Percentiles rank a stretch among this genome's conserved stretches.
phyloP scores from a whole-genome alignment of 257 asterid genomes.

The Gardenia jasminoides region DNA sequence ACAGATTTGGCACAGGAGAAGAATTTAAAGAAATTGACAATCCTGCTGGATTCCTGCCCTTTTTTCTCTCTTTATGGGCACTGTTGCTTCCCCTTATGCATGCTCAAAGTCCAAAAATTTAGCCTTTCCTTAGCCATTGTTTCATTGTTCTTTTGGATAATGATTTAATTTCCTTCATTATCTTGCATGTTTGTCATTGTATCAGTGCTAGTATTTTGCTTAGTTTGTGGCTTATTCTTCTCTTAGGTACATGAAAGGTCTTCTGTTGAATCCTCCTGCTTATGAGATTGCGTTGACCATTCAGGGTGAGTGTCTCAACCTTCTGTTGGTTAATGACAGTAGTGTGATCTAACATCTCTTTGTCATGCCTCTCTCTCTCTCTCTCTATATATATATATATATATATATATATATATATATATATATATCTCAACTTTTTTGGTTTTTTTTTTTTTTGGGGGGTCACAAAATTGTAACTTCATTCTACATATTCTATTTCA shows the following conservation, averaged over 20 bases:
- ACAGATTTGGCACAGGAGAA: no score
- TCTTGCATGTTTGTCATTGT: background rate
- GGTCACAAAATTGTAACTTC: no score
- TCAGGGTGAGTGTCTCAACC: slow-evolving; percentile 53
- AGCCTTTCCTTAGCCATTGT: background rate
- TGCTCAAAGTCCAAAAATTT: background rate
- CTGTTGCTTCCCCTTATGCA: background rate
- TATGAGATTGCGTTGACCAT: slow-evolving; percentile 74
- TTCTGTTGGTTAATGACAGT: background rate
- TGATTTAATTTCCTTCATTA: no score
- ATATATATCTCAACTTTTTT: background rate
- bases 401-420: no score
- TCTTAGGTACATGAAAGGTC: slow-evolving; percentile 80
- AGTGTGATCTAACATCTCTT: slow-evolving; percentile 1
- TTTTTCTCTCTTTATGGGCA: no score
- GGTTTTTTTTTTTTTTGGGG: background rate
- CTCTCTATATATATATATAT: no score
- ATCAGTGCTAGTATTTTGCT: slow-evolving; percentile 2
- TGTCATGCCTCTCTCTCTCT: slow-evolving; percentile 1
- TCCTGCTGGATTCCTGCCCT: background rate
- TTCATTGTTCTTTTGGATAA: background rate
- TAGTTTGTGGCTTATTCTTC: slow-evolving; percentile 11
- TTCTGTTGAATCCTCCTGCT: slow-evolving; percentile 95
- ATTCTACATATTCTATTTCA: no score
- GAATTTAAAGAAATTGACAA: no score